A percentile compares a stretch with the other conserved stretches of the same genome.
These are phyloP conservation scores for Comarum palustre DNA, from an alignment of 306 rosid genomes.

Conservation along the genomic window DNA sequence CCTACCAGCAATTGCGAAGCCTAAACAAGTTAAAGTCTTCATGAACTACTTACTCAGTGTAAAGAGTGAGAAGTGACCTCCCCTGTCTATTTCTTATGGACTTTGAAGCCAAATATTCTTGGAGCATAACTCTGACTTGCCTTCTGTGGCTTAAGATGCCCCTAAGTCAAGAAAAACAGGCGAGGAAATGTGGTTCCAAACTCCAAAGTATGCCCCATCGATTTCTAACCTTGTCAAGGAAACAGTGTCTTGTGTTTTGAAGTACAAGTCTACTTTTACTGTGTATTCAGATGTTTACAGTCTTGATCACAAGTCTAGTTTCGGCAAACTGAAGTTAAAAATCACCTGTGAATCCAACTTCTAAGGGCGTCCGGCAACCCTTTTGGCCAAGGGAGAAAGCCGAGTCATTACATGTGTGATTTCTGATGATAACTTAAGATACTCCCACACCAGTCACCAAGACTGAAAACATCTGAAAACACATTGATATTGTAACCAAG, in stretches of 20 bases:
- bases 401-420: too few species aligned
- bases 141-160: constrained; percentile 56
- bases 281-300: background rate
- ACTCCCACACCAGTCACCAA: background rate
- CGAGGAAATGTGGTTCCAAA: constrained; percentile 67
- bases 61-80: background rate
- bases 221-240: constrained; percentile 42
- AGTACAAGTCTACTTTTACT: background rate
- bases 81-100: constrained; percentile 29
- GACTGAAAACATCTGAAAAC: background rate
- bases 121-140: constrained; percentile 46
- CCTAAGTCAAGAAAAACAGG: constrained; percentile 52
- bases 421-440: background rate
- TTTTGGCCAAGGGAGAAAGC: too few species aligned
- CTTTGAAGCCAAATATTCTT: constrained; percentile 56
- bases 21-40: background rate
- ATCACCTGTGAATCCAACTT: too few species aligned
- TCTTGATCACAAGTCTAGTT: background rate
- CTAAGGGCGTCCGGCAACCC: too few species aligned
- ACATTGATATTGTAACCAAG: background rate
- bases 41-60: background rate
- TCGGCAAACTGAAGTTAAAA: too few species aligned
- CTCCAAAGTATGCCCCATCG: constrained; percentile 72
- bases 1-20: background rate
- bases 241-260: background rate